These are phyloP conservation scores for Corymbia maculata DNA, from an alignment of 345 rosid species.

Conservation along the genomic window DNA sequence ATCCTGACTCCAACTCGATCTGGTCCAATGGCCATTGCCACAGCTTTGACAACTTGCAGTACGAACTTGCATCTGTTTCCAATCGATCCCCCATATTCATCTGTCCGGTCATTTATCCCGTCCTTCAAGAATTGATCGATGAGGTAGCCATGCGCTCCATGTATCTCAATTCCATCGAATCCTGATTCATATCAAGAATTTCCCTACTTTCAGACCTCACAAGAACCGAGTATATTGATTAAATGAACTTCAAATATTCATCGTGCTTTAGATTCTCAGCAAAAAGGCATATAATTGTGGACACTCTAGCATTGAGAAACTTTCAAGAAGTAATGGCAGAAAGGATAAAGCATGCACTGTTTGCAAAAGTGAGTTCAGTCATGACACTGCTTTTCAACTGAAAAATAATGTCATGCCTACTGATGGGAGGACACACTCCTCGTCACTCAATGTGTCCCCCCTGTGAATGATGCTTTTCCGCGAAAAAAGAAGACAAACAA, in stretches of 20 bases:
- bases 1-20: slow-evolving; percentile 1
- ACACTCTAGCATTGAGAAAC: background rate
- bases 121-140: slow-evolving; percentile 10
- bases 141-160: slow-evolving; percentile 13
- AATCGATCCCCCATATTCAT: slow-evolving; percentile 6
- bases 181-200: background rate
- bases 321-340: background rate
- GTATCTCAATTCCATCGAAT: slow-evolving; percentile 9
- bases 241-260: background rate
- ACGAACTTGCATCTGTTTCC: slow-evolving; percentile 2
- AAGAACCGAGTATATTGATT: background rate
- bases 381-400: background rate
- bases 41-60: slow-evolving; percentile 6
- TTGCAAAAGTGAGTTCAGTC: background rate
- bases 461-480: background rate
- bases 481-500: background rate
- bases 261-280: background rate
- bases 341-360: background rate
- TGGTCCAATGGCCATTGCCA: background rate
- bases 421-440: background rate
- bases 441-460: background rate
- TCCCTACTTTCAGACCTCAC: background rate
- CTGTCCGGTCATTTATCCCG: slow-evolving; percentile 4
- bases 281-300: background rate
- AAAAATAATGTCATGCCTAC: background rate